These are phyloP conservation scores for Sodiomyces alkalinus DNA, from an alignment of 2,329 filamentous ascomycete genomes.

Conservation along the genomic window DNA sequence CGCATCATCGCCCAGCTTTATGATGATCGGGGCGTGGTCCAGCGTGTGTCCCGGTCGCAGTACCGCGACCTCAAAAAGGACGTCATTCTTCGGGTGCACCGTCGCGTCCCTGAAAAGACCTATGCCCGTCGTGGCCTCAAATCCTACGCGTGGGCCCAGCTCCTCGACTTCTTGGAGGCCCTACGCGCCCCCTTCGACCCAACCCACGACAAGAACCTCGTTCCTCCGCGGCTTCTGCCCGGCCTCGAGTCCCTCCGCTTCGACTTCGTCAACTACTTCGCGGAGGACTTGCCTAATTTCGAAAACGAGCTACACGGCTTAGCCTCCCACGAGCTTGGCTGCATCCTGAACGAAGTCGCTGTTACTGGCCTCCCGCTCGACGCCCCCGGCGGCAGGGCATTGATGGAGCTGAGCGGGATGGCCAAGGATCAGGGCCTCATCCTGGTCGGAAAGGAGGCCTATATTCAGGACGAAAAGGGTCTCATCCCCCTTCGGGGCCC, in stretches of 20 bases:
- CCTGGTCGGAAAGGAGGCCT: conserved; percentile 28
- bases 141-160: conserved; percentile 38
- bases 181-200: conserved; percentile 36
- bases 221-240: conserved; percentile 28
- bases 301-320: conserved; percentile 33
- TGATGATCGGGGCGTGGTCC: conserved; percentile 22
- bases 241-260: conserved; percentile 30
- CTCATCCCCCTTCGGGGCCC: conserved; percentile 24
- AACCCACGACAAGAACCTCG: conserved; percentile 14
- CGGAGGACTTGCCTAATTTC: conserved; percentile 27
- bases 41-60: conserved; percentile 21
- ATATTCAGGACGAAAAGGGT: conserved; percentile 19
- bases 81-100: conserved; percentile 24
- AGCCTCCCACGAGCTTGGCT: conserved; percentile 37
- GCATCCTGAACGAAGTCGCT: conserved; percentile 35
- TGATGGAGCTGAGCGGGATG: conserved; percentile 32
- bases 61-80: conserved; percentile 25
- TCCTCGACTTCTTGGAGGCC: conserved; percentile 35
- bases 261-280: conserved; percentile 39
- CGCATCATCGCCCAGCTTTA: conserved; percentile 41
- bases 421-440: conserved; percentile 37
- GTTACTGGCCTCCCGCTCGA: conserved; percentile 36
- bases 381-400: conserved; percentile 29
- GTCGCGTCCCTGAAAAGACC: conserved; percentile 26
- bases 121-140: conserved; percentile 36